phyloP scores from a whole-genome alignment of 805 yeast genomes.

The Wickerhamiella brachini region DNA sequence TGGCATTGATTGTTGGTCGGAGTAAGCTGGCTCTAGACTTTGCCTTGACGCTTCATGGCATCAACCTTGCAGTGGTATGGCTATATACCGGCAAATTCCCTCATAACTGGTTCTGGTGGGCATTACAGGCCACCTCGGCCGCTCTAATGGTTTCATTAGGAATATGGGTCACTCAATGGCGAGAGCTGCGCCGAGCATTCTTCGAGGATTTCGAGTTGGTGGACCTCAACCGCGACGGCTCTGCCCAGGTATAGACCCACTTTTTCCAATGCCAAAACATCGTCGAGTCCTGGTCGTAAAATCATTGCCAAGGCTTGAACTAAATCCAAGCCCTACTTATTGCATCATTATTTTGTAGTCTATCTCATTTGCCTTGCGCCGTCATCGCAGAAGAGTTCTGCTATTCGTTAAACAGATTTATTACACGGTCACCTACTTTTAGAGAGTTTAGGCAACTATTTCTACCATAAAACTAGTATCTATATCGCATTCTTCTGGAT shows the following conservation, averaged over 20 bases:
- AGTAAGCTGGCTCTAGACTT: conserved; percentile 94
- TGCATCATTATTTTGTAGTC: too few relatives aligned
- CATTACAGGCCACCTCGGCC: conserved; percentile 55
- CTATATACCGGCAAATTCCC: conserved; percentile 57
- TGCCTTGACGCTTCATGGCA: conserved; percentile 80
- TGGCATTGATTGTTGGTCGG: conserved; percentile 79
- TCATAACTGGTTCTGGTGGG: conserved; percentile 67
- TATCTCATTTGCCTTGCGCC: too few relatives aligned
- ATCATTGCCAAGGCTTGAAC: too few relatives aligned
- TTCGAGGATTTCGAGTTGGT: conserved; percentile 47
- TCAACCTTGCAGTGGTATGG: conserved; percentile 61
- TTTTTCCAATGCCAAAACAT: too few relatives aligned
- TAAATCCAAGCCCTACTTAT: too few relatives aligned
- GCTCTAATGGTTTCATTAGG: conserved; percentile 63
- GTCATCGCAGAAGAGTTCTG: too few relatives aligned
- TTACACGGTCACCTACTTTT: too few relatives aligned
- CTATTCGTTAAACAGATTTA: too few relatives aligned
- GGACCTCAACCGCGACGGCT: conserved; percentile 8
- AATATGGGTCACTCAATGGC: conserved; percentile 85
- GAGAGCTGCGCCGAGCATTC: conserved; percentile 76
- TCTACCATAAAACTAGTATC: too few relatives aligned
- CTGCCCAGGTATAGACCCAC: background rate
- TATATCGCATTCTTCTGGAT: too few relatives aligned
- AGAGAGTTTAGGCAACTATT: too few relatives aligned
- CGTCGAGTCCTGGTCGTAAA: too few relatives aligned